Percentiles rank a stretch among this genome's conserved stretches.
phyloP scores from a whole-genome alignment of 140 eudicot species.

The Oenanthe javanica region DNA sequence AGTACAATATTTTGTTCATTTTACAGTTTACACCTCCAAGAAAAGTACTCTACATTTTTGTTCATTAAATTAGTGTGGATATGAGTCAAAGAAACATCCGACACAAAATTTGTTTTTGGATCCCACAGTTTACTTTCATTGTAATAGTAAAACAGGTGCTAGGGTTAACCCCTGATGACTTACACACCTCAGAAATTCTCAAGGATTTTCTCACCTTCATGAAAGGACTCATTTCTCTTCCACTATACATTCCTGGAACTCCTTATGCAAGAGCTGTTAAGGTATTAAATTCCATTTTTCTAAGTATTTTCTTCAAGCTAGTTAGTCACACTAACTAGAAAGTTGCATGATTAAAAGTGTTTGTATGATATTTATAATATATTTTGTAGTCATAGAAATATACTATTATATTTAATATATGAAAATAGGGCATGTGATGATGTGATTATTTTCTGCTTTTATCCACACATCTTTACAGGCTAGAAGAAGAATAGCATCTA shows the following conservation, averaged over 20 bases:
- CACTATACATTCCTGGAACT: constrained; percentile 75
- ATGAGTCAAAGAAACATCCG: background rate
- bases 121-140: constrained; percentile 64
- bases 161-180: constrained; percentile 60
- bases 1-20: background rate
- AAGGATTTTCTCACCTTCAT: constrained; percentile 71
- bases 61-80: background rate
- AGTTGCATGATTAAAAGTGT: constrained; percentile 4
- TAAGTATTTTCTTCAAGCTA: too few relatives aligned
- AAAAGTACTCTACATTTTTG: background rate
- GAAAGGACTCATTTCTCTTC: constrained; percentile 76
- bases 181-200: constrained; percentile 46
- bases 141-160: constrained; percentile 77
- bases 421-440: constrained; percentile 49
- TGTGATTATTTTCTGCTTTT: constrained; percentile 39
- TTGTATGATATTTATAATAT: background rate
- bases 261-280: constrained; percentile 83
- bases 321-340: background rate
- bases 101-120: background rate
- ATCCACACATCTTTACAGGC: constrained; percentile 74
- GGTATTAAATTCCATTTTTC: constrained; percentile 24
- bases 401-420: constrained; percentile 10
- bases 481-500: constrained; percentile 77
- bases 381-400: background rate
- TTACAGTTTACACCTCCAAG: background rate